Base-by-base conservation (phyloP, 345 rosid species). In the Conringia planisiliqua region DNA sequence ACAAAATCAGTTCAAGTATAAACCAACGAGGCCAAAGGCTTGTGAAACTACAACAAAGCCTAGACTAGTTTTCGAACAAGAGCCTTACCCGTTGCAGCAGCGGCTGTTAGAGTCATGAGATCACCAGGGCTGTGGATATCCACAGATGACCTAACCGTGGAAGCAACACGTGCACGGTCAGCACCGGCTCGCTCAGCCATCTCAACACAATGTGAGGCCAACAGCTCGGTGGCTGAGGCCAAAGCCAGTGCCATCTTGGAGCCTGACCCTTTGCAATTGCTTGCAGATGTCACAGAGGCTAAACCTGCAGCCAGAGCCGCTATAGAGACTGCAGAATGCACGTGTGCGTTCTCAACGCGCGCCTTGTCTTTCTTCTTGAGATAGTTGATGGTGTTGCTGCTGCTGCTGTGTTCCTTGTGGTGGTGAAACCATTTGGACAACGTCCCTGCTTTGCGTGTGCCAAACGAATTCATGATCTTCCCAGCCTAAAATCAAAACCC, bases 301-400 rank as follows among this genome's bases (percentile, higher is more conserved):
- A 94, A 73, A 7, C 88, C 98, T 14, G 96, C 96, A 2, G 98
- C 98, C 72, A 94, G 83, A 48, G 92, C 91, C 2, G 98, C 97
- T 71, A 94, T 74, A 22, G 98, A 89, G 51, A 91, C 62, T 24
- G 95, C 85, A 6, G 98, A 86, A 74, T 94, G 96, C 72, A 86
- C 50, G 13, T 75, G 88, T 0, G 97, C 96, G 36, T 83, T 89
- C 52, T 94, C 98, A 8, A 87, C 81, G 0, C 98, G 88, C 1
- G 78, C 84, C 79, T 73, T 84, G 24, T 94, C 98, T 73, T 91
- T 94, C 86, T 85, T 94, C 87, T 82, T 88, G 84, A 54, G 70
- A 54, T 44, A 24, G 30, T 18, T 70, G 6, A 11, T 76, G 27
- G 54, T 74, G 44, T 70, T 68, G 48, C 65, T 70, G 54, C 75